Conservation (phyloP, 1,284 basidiomycete species). For the Ceratobasidium theobromae region DNA sequence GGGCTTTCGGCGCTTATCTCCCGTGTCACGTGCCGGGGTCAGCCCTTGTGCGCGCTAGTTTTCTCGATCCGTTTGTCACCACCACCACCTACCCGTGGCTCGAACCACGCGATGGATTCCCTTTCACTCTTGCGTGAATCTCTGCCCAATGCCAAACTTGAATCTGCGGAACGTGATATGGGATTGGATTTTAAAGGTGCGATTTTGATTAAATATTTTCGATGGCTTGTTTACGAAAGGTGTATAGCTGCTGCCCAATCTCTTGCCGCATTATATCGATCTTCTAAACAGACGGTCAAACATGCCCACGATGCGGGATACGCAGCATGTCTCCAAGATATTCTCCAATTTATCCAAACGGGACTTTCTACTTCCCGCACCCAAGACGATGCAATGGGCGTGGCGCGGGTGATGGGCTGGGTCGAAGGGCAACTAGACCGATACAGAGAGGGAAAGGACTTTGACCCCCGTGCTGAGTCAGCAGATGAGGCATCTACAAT, state of each 20-base stretch:
- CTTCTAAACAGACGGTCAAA: conserved; percentile 69
- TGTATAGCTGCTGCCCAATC: conserved; percentile 69
- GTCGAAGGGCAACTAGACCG: conserved; percentile 65
- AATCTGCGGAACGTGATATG: conserved; percentile 71
- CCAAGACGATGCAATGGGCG: conserved; percentile 54
- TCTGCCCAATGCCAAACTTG: conserved; percentile 59
- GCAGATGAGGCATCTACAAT: background rate
- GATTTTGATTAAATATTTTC: conserved; percentile 12
- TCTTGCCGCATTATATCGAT: conserved; percentile 76
- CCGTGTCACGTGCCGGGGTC: conserved; percentile 15
- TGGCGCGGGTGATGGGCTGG: conserved; percentile 78
- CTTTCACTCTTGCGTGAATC: conserved; percentile 46
- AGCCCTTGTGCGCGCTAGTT: conserved; percentile 11
- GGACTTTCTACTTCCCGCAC: conserved; percentile 60
- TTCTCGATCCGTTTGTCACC: background rate
- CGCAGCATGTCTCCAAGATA: conserved; percentile 70
- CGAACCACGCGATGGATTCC: conserved; percentile 31
- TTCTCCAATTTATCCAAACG: conserved; percentile 76
- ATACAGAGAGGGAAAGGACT: conserved; percentile 30
- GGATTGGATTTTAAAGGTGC: conserved; percentile 77
- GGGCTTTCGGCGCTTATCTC: background rate
- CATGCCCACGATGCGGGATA: conserved; percentile 76
- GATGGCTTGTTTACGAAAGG: conserved; percentile 15
- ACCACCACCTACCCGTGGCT: conserved; percentile 1
- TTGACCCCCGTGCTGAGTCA: background rate